Conservation (phyloP, 352 stramenopile genomes). For the Pythium brachiatum region DNA sequence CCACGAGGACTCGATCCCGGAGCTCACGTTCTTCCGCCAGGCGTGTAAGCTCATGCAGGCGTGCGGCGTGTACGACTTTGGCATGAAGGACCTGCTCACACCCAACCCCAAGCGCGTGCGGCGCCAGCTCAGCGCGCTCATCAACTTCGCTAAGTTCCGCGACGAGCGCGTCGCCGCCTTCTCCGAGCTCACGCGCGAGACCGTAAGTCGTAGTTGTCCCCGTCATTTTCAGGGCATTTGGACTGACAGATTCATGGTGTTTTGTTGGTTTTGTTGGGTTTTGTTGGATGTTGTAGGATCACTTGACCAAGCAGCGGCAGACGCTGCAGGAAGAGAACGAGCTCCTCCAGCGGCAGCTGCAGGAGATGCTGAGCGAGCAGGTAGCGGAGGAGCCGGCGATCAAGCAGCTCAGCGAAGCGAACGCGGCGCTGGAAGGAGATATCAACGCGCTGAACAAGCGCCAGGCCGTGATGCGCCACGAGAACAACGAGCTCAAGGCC, state of each 20-base stretch:
- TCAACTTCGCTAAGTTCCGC: constrained; percentile 97
- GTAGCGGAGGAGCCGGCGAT: constrained; percentile 56
- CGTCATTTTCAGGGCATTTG: not conserved
- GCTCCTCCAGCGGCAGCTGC: constrained; percentile 55
- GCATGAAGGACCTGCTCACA: constrained; percentile 87
- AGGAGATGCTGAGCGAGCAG: constrained; percentile 55
- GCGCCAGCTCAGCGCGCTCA: constrained; percentile 93
- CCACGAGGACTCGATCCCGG: constrained; percentile 91
- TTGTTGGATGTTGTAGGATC: constrained; percentile 31
- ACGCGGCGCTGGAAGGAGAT: constrained; percentile 76
- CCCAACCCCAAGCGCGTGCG: constrained; percentile 90
- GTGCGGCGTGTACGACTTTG: constrained; percentile 94
- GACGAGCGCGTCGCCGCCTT: constrained; percentile 91
- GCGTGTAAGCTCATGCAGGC: constrained; percentile 87
- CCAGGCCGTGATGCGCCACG: constrained; percentile 84
- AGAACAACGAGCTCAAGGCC: constrained; percentile 78
- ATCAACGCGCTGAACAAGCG: constrained; percentile 91
- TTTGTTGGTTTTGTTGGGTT: not conserved
- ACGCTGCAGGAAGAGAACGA: constrained; percentile 61
- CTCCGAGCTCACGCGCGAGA: constrained; percentile 35
- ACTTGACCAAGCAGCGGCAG: constrained; percentile 41
- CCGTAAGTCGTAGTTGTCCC: constrained; percentile 13
- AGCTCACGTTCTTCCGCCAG: constrained; percentile 92
- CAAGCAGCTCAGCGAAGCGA: constrained; percentile 72
- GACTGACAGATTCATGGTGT: not conserved